Percentiles rank a stretch among this genome's conserved stretches.
Evolutionary conservation across 225 moss, liverwort and hornwort genomes (phyloP).

Genomic region (Takakia lepidozioides): DNA sequence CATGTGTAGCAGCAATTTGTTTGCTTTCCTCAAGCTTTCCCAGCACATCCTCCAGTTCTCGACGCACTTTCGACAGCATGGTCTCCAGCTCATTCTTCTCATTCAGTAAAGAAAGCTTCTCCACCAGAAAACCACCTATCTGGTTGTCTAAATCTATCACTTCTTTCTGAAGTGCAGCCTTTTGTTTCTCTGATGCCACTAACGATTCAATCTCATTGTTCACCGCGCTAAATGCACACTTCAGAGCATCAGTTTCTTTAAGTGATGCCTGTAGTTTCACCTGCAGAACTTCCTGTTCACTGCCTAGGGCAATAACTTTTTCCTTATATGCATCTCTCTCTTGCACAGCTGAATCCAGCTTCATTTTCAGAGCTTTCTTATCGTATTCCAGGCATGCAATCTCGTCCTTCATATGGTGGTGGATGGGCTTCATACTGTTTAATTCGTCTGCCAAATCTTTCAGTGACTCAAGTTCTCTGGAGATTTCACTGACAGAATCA

Average conservation of each 20-base stretch:
- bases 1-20: background rate
- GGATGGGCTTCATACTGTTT: background rate
- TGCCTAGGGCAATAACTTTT: background rate
- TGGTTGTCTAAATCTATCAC: background rate
- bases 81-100: conserved; percentile 3
- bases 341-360: background rate
- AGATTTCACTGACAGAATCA: background rate
- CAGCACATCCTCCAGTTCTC: conserved; percentile 2
- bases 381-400: background rate
- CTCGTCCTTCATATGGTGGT: background rate
- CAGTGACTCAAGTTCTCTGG: background rate
- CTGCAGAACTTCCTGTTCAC: background rate
- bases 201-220: background rate
- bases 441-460: background rate
- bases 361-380: background rate
- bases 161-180: background rate
- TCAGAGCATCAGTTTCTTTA: background rate
- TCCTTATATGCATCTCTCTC: background rate
- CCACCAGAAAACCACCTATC: background rate
- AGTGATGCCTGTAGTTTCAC: background rate
- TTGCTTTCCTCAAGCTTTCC: conserved; percentile 6
- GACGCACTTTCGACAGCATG: background rate
- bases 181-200: background rate
- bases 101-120: conserved; percentile 6
- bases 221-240: background rate